These are phyloP conservation scores for Penicillium chermesinum DNA, from an alignment of 495 filamentous ascomycete species.

Conservation along the genomic window DNA sequence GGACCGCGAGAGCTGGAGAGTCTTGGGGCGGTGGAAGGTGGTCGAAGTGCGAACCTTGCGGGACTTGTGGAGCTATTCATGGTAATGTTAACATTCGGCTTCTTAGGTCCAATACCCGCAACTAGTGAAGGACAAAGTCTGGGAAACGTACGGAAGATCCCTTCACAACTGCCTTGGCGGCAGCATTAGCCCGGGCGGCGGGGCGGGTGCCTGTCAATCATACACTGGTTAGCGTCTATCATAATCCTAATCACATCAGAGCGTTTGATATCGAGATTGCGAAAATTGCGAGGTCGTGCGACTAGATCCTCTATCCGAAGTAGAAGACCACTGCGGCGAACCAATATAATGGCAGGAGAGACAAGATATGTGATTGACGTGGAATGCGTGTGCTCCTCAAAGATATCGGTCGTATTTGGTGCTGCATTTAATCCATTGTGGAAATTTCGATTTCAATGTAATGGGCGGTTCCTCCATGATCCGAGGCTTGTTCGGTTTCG, in stretches of 20 bases:
- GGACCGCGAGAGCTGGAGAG: conserved; percentile 79
- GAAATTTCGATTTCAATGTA: conserved; percentile 7
- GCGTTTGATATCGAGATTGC: conserved; percentile 1
- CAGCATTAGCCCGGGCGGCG: conserved; percentile 72
- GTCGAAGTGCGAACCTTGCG: conserved; percentile 88
- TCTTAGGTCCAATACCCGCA: conserved; percentile 1
- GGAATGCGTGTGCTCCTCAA: neutral
- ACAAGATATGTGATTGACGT: neutral
- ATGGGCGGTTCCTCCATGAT: conserved; percentile 6
- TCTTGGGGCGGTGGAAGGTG: conserved; percentile 97
- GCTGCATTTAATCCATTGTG: conserved; percentile 3
- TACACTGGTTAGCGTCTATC: conserved; percentile 12
- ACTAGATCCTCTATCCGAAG: no score
- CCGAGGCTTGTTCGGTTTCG: conserved; percentile 5
- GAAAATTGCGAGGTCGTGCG: conserved; percentile 11
- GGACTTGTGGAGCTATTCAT: conserved; percentile 59
- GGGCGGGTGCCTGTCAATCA: conserved; percentile 48
- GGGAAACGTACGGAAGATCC: conserved; percentile 60
- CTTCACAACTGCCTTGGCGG: conserved; percentile 88
- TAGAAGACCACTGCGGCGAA: no score
- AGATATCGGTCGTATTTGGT: neutral
- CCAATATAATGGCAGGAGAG: neutral
- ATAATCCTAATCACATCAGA: neutral
- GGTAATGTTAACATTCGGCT: conserved; percentile 7
- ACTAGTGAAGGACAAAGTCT: neutral